Percentiles rank a stretch among this genome's conserved stretches.
phyloP scores from a whole-genome alignment of 2,329 filamentous ascomycete genomes.

The Immersiporthe knoxdaviesiana region DNA sequence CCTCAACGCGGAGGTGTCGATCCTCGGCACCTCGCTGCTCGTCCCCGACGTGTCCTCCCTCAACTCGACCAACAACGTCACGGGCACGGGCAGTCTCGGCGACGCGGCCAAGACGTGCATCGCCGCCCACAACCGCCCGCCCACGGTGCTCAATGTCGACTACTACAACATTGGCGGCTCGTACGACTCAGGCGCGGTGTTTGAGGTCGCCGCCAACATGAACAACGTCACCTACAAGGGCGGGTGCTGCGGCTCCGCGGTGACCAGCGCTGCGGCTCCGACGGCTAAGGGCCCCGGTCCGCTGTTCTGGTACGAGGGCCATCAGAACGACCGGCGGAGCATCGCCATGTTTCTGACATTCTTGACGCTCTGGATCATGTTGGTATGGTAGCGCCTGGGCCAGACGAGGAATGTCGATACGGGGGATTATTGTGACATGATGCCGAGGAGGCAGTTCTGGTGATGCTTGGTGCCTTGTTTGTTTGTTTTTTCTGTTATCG shows the following conservation, averaged over 20 bases:
- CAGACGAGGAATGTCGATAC: constrained; percentile 22
- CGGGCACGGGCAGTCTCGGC: constrained; percentile 69
- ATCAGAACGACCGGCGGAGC: constrained; percentile 21
- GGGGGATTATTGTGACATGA: constrained; percentile 29
- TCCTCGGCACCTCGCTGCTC: constrained; percentile 66
- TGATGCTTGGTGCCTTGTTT: background rate
- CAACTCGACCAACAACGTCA: constrained; percentile 71
- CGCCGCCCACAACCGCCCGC: constrained; percentile 65
- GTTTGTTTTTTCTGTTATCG: background rate
- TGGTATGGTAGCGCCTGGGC: constrained; percentile 29
- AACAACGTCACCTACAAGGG: constrained; percentile 72
- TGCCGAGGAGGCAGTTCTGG: constrained; percentile 26
- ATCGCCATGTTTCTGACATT: constrained; percentile 26
- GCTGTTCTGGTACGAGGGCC: constrained; percentile 26
- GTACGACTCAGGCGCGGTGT: constrained; percentile 67
- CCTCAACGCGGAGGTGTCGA: constrained; percentile 74
- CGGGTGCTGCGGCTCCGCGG: constrained; percentile 57
- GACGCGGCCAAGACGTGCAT: constrained; percentile 65
- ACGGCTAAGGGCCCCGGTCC: constrained; percentile 21
- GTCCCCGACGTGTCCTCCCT: constrained; percentile 73
- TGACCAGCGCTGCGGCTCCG: constrained; percentile 26
- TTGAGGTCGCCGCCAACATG: constrained; percentile 69
- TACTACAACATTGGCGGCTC: constrained; percentile 75
- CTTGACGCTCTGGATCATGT: constrained; percentile 29
- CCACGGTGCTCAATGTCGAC: constrained; percentile 81